A percentile compares a stretch with the other conserved stretches of the same genome.
phyloP scores from a whole-genome alignment of 129 eudicot genomes.

The Centella asiatica region DNA sequence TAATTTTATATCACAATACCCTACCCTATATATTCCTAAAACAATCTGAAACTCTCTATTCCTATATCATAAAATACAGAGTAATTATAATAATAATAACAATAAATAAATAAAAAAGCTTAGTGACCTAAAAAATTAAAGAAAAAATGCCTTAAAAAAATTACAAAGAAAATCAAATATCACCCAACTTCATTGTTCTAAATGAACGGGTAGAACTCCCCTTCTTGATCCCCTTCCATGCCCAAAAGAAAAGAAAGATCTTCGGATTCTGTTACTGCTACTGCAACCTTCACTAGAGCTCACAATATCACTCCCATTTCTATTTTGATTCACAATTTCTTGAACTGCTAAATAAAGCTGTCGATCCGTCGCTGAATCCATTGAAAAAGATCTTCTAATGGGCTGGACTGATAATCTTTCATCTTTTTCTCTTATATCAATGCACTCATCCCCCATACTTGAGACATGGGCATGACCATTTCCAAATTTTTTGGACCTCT shows the following conservation, averaged over 20 bases:
- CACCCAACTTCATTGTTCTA: slow-evolving; percentile 20
- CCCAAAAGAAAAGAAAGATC: slow-evolving; percentile 74
- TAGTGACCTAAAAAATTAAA: too few species aligned
- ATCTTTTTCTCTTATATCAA: slow-evolving; percentile 45
- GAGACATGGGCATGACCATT: slow-evolving; percentile 16
- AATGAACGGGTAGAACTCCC: slow-evolving; percentile 49
- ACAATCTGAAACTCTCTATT: too few species aligned
- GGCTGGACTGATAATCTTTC: slow-evolving; percentile 46
- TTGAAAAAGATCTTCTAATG: slow-evolving; percentile 68
- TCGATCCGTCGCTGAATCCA: slow-evolving; percentile 74
- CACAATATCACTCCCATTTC: slow-evolving; percentile 17
- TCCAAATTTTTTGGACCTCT: slow-evolving; percentile 23
- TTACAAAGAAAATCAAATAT: neutral
- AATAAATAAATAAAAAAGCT: too few species aligned
- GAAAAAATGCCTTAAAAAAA: too few species aligned
- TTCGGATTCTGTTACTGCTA: slow-evolving; percentile 38
- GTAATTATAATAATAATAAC: too few species aligned
- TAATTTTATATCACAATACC: too few species aligned
- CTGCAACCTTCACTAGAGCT: slow-evolving; percentile 23
- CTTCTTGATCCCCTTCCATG: slow-evolving; percentile 53
- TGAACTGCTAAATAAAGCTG: slow-evolving; percentile 68
- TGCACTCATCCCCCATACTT: slow-evolving; percentile 92
- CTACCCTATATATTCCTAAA: too few species aligned
- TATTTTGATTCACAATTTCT: slow-evolving; percentile 30
- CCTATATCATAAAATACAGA: too few species aligned